These are phyloP conservation scores for Pseudofabraea citricarpa DNA, from an alignment of 2,329 filamentous ascomycete genomes.

Conservation along the genomic window DNA sequence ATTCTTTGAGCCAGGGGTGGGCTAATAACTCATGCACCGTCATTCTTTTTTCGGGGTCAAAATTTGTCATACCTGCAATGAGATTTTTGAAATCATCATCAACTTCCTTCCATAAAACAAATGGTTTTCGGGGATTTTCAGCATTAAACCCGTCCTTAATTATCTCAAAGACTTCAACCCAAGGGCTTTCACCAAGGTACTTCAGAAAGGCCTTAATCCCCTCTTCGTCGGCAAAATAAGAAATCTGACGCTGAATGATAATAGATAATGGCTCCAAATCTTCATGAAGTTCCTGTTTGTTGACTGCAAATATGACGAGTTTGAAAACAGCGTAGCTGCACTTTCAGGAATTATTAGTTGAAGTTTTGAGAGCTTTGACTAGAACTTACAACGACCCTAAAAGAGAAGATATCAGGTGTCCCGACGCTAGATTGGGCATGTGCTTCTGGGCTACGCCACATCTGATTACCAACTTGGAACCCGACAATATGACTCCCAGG, in stretches of 20 bases:
- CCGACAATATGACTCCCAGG: conserved; percentile 31
- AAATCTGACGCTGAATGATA: conserved; percentile 41
- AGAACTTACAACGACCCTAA: conserved; percentile 36
- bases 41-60: conserved; percentile 35
- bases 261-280: background rate
- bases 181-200: conserved; percentile 37
- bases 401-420: conserved; percentile 39
- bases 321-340: conserved; percentile 41
- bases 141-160: conserved; percentile 34
- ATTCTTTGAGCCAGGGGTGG: conserved; percentile 22
- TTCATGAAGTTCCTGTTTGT: conserved; percentile 7
- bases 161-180: conserved; percentile 31
- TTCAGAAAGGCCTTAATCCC: conserved; percentile 35
- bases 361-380: background rate
- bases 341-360: conserved; percentile 16
- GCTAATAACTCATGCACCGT: conserved; percentile 34
- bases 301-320: conserved; percentile 33
- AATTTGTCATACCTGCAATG: conserved; percentile 32
- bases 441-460: conserved; percentile 41
- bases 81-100: conserved; percentile 36
- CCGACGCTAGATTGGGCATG: conserved; percentile 33
- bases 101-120: conserved; percentile 33
- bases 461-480: conserved; percentile 35
- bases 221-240: conserved; percentile 39
- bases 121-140: conserved; percentile 37